Evolutionary conservation across 2,329 filamentous ascomycete genomes (phyloP).

Genomic region (Pyricularia pennisetigena): DNA sequence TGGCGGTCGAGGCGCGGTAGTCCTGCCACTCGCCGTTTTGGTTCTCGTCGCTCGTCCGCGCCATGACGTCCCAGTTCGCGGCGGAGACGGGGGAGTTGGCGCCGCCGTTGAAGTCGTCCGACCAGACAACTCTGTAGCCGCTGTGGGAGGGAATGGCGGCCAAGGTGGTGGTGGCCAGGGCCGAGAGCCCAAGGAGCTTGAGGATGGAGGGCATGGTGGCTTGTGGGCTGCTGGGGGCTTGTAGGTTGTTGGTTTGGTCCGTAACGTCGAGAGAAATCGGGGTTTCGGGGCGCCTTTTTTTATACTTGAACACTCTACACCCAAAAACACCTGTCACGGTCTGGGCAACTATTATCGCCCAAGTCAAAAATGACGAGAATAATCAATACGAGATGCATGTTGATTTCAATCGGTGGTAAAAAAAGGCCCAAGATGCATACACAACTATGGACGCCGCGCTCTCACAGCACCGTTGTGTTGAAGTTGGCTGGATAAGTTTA

Average conservation of each 20-base stretch:
- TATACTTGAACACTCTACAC: too few relatives aligned
- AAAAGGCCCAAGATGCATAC: too few relatives aligned
- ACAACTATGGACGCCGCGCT: too few relatives aligned
- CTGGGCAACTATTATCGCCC: too few relatives aligned
- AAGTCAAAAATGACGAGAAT: too few relatives aligned
- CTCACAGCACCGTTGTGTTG: background rate
- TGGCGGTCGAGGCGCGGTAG: slow-evolving; percentile 13
- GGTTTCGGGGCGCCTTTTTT: too few relatives aligned
- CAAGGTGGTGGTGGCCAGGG: background rate
- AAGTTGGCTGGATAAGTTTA: background rate
- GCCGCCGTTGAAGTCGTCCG: background rate
- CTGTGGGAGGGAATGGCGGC: background rate
- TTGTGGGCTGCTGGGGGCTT: background rate
- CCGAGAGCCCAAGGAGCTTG: background rate
- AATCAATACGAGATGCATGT: too few relatives aligned
- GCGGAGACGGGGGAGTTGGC: background rate
- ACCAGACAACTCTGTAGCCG: background rate
- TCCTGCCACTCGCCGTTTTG: background rate
- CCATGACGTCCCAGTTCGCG: background rate
- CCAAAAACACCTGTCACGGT: too few relatives aligned
- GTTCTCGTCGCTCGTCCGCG: background rate
- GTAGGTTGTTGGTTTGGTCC: too few relatives aligned
- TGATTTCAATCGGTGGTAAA: too few relatives aligned
- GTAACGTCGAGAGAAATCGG: background rate
- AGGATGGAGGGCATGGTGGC: background rate